Percentiles rank a stretch among this genome's conserved stretches.
Conservation (phyloP, 768 basidiomycete species). For the Strobilomyces echinocephalus region DNA sequence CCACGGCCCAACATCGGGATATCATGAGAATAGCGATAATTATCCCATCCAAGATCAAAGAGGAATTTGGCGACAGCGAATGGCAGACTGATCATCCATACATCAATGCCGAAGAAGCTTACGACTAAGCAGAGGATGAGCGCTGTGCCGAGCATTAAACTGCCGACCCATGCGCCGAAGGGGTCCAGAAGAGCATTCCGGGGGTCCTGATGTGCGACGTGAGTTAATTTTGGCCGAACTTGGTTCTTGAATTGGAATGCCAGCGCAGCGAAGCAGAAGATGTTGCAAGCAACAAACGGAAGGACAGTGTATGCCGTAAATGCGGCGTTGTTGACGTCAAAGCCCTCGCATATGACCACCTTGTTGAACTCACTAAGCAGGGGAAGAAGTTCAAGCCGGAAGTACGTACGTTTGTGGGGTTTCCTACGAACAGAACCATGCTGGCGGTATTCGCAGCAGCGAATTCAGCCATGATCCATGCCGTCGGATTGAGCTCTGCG, state of each 20-base stretch:
- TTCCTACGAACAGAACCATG: conserved; percentile 76
- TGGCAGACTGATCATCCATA: conserved; percentile 81
- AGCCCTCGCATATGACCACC: conserved; percentile 84
- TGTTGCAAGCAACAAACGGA: conserved; percentile 65
- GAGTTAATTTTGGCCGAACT: conserved; percentile 46
- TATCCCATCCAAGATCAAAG: conserved; percentile 61
- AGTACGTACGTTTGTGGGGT: conserved; percentile 72
- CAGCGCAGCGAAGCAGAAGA: conserved; percentile 56
- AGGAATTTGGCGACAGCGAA: conserved; percentile 70
- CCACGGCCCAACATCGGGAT: conserved; percentile 16
- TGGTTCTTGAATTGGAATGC: conserved; percentile 52
- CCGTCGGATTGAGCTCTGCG: conserved; percentile 41
- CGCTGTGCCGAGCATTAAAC: conserved; percentile 57
- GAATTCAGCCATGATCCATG: conserved; percentile 75
- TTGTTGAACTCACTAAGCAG: neutral
- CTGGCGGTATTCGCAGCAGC: conserved; percentile 76
- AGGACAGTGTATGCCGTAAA: conserved; percentile 82
- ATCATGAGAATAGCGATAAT: conserved; percentile 38
- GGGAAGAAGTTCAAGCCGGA: neutral
- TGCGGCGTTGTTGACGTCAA: conserved; percentile 67
- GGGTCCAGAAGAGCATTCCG: conserved; percentile 71
- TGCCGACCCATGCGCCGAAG: conserved; percentile 68
- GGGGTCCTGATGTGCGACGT: conserved; percentile 40
- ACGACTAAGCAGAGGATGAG: conserved; percentile 69
- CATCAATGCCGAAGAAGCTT: conserved; percentile 73